Conservation (phyloP, 2,329 filamentous ascomycete species). For the Phaeosphaeria sp. region DNA sequence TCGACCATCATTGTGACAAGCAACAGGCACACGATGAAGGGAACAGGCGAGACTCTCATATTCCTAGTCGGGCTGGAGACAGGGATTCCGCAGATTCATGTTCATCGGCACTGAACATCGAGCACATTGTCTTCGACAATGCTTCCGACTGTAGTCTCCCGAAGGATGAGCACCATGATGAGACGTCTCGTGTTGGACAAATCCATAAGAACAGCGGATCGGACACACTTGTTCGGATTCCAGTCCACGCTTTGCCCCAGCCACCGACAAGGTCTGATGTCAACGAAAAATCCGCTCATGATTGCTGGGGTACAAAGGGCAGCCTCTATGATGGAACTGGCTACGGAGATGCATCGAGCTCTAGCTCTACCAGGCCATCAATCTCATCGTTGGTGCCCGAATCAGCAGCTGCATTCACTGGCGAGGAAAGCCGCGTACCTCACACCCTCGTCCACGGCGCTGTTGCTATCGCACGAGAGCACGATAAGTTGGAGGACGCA, state of each 20-base stretch:
- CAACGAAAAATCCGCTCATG: neutral
- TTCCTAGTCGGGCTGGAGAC: neutral
- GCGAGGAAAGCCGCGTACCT: neutral
- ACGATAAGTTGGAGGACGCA: slow-evolving; percentile 24
- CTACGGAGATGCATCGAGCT: slow-evolving; percentile 23
- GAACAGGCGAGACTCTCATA: neutral
- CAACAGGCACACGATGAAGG: too few relatives aligned
- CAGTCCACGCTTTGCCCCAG: neutral
- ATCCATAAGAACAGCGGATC: neutral
- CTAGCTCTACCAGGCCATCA: slow-evolving; percentile 5
- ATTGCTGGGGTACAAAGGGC: slow-evolving; percentile 18
- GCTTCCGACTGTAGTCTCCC: neutral
- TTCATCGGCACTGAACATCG: neutral
- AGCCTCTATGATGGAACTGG: slow-evolving; percentile 34
- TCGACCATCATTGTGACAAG: neutral
- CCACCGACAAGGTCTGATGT: neutral
- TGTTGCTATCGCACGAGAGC: slow-evolving; percentile 13
- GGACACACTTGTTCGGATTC: neutral
- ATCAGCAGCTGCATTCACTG: neutral
- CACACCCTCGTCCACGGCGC: neutral
- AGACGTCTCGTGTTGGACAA: neutral
- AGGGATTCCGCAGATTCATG: neutral
- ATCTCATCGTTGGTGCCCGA: slow-evolving; percentile 2
- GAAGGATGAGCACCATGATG: neutral
- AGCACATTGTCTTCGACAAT: slow-evolving; percentile 6